Conservation (phyloP, 805 yeast genomes). For the Candida hispaniensis region DNA sequence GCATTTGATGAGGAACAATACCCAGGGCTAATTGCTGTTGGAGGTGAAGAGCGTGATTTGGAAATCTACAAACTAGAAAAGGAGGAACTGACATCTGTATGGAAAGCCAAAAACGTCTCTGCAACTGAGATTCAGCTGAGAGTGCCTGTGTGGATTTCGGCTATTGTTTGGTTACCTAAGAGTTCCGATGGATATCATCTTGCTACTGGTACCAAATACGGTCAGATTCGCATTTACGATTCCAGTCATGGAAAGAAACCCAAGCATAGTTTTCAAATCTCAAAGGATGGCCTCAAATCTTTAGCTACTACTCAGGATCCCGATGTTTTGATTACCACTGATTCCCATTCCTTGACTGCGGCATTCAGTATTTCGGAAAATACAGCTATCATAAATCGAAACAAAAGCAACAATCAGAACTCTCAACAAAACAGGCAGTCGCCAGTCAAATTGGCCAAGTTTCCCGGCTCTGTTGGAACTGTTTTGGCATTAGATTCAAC, state of each 20-base stretch:
- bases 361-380: conserved; percentile 35
- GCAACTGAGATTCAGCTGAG: conserved; percentile 67
- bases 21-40: conserved; percentile 49
- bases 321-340: conserved; percentile 53
- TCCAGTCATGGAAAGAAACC: conserved; percentile 64
- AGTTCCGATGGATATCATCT: too few species aligned
- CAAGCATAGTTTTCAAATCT: conserved; percentile 40
- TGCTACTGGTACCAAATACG: conserved; percentile 56
- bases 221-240: conserved; percentile 67
- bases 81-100: conserved; percentile 32
- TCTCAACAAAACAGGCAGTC: conserved; percentile 6
- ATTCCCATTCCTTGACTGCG: conserved; percentile 56
- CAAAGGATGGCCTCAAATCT: conserved; percentile 44
- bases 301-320: conserved; percentile 30
- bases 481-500: conserved; percentile 35
- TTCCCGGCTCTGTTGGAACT: conserved; percentile 68
- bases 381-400: conserved; percentile 1
- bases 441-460: conserved; percentile 43
- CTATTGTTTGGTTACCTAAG: conserved; percentile 37
- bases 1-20: conserved; percentile 6
- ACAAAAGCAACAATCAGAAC: conserved; percentile 12
- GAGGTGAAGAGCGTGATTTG: conserved; percentile 77
- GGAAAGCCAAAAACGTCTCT: conserved; percentile 74
- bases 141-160: conserved; percentile 71
- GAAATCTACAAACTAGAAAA: conserved; percentile 31